Percentiles rank a stretch among this genome's conserved stretches.
Evolutionary conservation across 306 rosid genomes (phyloP).

Genomic region (Nissolia schottii): DNA sequence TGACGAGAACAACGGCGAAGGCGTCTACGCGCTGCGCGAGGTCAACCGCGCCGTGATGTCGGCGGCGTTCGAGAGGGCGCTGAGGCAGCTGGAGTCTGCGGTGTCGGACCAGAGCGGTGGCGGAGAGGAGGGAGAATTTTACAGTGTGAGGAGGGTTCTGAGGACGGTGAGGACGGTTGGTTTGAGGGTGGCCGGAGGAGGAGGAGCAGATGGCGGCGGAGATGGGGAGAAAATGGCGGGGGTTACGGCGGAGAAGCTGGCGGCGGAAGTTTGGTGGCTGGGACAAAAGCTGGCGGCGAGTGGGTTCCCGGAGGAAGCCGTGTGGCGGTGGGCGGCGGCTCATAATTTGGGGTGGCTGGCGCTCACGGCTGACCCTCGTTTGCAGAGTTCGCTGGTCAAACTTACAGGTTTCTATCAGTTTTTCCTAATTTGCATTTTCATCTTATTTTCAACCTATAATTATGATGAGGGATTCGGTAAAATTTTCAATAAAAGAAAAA

Average conservation of each 20-base stretch:
- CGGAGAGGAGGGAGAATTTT: constrained; percentile 11
- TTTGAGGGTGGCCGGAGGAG: constrained; percentile 1
- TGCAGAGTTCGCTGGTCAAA: constrained; percentile 58
- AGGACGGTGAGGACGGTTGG: constrained; percentile 23
- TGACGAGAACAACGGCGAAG: constrained; percentile 49
- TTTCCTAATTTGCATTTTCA: background rate
- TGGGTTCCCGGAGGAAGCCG: constrained; percentile 43
- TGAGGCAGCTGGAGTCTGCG: constrained; percentile 44
- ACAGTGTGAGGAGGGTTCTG: constrained; percentile 12
- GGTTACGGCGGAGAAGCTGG: constrained; percentile 54
- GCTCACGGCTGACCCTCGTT: constrained; percentile 59
- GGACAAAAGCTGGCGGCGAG: constrained; percentile 58
- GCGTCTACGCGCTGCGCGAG: constrained; percentile 39
- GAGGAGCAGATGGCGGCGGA: constrained; percentile 13
- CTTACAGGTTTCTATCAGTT: constrained; percentile 42
- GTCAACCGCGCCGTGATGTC: constrained; percentile 53
- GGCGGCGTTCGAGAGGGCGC: constrained; percentile 47
- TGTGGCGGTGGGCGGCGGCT: constrained; percentile 54
- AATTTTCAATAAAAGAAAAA: too few species aligned
- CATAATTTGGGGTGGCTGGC: constrained; percentile 49
- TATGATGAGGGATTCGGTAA: too few species aligned
- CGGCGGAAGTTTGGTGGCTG: constrained; percentile 76
- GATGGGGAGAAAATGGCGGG: constrained; percentile 42
- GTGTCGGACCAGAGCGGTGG: constrained; percentile 1
- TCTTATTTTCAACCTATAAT: background rate